Evolutionary conservation across 352 stramenopile genomes (phyloP), one percentile per base, ranked within the genome.

Genomic region (Phytophthora macrochlamydospora): DNA sequence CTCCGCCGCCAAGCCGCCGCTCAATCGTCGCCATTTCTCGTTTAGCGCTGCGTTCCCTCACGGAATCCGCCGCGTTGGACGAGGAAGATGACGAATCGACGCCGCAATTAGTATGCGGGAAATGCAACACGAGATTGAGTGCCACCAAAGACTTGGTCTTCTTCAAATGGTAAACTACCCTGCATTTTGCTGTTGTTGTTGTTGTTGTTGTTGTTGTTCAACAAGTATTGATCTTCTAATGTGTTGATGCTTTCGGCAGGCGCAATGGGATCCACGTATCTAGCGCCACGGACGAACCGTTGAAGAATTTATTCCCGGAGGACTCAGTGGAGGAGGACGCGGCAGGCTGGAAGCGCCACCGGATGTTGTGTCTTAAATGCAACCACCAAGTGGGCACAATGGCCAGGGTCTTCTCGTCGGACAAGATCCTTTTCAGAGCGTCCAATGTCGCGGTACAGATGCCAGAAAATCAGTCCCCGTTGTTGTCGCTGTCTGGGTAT

Each of bases 401-500:
- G 46, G 85, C 72, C 13, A 69, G 73, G 11, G 75, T 93, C 37
- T 91, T 83, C 46, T 75, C 82, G 59, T 83, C 73, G 37, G 83
- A 93, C 33, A 89, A 89, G 44, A 82, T 93, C 46, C 58, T 93
- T 49, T 93, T 93, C 56, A 89, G 82, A 54, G 77, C 85, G 28
- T 80, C 70, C 18, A 66, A 78, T 32, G 79, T 91, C n/a, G 76
- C 82, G 40, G 82, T 93, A 44, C 79, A 90, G 50, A 87, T 93
- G 79, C 83, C 85, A 4, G 79, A 86, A 56, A 52, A 90, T 46
- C 75, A 89, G 64, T 91, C 82, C 9, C 85, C 85, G 28, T 68
- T 93, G 63, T 69, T 91, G 30, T 93, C 85, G 11, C 57, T 91
- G 28, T 93, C 85, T 0, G 85, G 85, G 2, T 93, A 93, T 42